phyloP scores from a whole-genome alignment of 306 rosid genomes.

The Castanea crenata region DNA sequence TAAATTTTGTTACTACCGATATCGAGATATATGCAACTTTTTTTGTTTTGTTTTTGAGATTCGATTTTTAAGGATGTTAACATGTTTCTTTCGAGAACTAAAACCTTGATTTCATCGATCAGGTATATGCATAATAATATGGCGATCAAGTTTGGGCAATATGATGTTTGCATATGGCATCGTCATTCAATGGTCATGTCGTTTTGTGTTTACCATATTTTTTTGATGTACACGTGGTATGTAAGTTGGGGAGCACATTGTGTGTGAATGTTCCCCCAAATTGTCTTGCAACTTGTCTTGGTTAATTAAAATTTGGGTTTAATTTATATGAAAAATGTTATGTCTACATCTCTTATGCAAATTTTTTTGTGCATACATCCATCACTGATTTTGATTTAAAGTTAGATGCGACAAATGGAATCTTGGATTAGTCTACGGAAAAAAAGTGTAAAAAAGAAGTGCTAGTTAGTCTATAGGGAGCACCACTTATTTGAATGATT shows the following conservation, averaged over 20 bases:
- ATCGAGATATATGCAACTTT: no score
- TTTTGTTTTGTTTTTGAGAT: no score
- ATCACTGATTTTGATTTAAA: no score
- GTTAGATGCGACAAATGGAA: no score
- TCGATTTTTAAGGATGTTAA: neutral
- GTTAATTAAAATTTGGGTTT: neutral
- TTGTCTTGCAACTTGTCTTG: neutral
- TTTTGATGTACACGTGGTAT: neutral
- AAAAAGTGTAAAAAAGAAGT: no score
- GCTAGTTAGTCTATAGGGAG: no score
- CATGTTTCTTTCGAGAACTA: neutral
- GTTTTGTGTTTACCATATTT: neutral
- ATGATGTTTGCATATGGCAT: neutral
- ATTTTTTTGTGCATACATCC: no score
- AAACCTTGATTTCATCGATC: neutral
- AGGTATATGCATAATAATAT: neutral
- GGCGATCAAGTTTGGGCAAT: neutral
- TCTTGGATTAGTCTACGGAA: no score
- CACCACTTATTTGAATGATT: no score
- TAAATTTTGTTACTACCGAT: no score
- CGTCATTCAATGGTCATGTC: neutral
- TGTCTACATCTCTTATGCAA: no score
- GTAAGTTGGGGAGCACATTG: neutral
- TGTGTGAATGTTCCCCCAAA: neutral
- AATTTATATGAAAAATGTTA: no score